These are phyloP conservation scores for Ogataea neopini DNA, from an alignment of 805 yeast genomes.

Conservation along the genomic window DNA sequence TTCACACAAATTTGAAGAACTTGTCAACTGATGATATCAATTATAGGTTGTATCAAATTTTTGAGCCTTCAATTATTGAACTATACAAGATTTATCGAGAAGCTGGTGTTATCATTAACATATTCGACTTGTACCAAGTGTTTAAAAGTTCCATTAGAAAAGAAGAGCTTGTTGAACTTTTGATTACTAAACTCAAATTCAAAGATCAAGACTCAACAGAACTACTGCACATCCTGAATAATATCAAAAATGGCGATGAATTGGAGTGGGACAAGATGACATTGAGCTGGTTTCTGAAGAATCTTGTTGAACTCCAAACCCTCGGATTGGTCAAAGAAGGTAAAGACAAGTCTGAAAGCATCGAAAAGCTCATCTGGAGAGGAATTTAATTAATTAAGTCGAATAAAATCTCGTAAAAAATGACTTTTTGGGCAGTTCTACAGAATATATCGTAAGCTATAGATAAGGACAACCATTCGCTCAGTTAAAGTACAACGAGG, in stretches of 20 bases:
- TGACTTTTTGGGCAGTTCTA: not conserved
- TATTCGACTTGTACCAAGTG: conserved; percentile 38
- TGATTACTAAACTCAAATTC: conserved; percentile 11
- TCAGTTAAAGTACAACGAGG: conserved; percentile 25
- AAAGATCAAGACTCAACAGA: not conserved
- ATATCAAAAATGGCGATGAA: conserved; percentile 39
- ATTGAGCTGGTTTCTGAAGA: conserved; percentile 74
- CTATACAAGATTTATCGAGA: conserved; percentile 75
- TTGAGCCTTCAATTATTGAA: conserved; percentile 53
- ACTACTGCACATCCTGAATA: conserved; percentile 6
- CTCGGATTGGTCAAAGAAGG: conserved; percentile 70
- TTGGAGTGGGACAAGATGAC: conserved; percentile 62
- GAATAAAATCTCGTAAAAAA: conserved; percentile 7
- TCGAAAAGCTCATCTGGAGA: conserved; percentile 74
- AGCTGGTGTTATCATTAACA: conserved; percentile 57
- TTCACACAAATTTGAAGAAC: conserved; percentile 23
- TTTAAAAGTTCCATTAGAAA: conserved; percentile 35
- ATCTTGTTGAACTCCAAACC: conserved; percentile 65
- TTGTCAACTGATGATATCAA: conserved; percentile 11
- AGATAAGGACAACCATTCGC: not conserved
- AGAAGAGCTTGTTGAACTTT: conserved; percentile 19
- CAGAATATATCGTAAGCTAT: not conserved
- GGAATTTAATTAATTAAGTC: conserved; percentile 42
- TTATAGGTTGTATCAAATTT: conserved; percentile 34
- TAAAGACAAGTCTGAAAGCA: conserved; percentile 57